Base-by-base conservation (phyloP, 2,329 filamentous ascomycete species). In the Neofusicoccum parvum region DNA sequence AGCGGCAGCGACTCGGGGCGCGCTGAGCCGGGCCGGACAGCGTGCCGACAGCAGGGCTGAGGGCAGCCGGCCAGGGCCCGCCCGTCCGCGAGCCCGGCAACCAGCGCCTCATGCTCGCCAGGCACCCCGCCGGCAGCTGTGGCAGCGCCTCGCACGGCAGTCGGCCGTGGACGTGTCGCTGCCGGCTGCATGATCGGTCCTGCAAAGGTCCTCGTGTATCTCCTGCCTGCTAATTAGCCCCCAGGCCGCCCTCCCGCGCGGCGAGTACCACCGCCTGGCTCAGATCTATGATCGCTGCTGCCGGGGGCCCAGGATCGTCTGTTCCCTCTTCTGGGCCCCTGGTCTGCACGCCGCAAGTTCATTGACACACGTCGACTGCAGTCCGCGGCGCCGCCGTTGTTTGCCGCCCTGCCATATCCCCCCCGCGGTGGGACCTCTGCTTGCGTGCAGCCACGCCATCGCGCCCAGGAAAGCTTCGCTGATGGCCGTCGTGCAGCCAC, bases 131-230 rank as follows among this genome's bases (percentile, higher is more conserved):
- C 27, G 49, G 17, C 46, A 12, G 46, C 46, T 49, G 46, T 49
- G 46, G 46, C 46, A 20, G 20, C 46, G 46, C 54, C 54, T 59
- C 41, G 54, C 54, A 46, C 54, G 20, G 54, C 54, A 54, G 51
- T 54, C 51, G 20, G 51, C 51, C 27, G 56, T 60, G 43, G 56
- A 48, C 56, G 56, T 60, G 56, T 60, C 56, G 56, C 41, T 46
- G 27, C 39, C 11, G 56, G 20, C 43, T 56, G 62, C 62, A 64
- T 53, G 49, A 64, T 64, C 62, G 41, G 43, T 45, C 39, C 49
- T 64, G 62, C 62, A 64, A 64, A 64, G 49, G 36, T 64, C 62
- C 62, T 64, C 62, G 62, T 64, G 50, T 64, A 64, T 64, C 62
- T 64, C 62, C 62, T 49, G 32, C 17, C 56, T 59, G 54, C 54